Percentiles rank a stretch among this genome's conserved stretches.
phyloP scores from a whole-genome alignment of 2,329 filamentous ascomycete species.

The Neofusicoccum cordaticola region DNA sequence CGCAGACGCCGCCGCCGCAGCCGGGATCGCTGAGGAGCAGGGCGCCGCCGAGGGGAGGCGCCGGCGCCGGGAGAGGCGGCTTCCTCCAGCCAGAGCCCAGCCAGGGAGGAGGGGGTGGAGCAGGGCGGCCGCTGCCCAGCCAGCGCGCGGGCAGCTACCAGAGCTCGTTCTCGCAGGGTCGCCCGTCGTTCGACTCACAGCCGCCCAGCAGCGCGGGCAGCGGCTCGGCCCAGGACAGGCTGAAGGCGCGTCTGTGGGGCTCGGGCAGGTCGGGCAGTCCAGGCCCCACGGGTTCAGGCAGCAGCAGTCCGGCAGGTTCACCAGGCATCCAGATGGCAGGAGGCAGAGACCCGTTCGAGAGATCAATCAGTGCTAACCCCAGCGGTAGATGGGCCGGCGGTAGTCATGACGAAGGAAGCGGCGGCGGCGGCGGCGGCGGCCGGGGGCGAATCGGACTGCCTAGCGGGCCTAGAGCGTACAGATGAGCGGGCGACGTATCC shows the following conservation, averaged over 20 bases:
- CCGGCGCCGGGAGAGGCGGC: conserved; percentile 31
- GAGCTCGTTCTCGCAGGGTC: conserved; percentile 35
- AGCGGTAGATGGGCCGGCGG: conserved; percentile 9
- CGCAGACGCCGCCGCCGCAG: conserved; percentile 38
- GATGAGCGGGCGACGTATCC: not conserved
- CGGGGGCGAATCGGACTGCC: conserved; percentile 2
- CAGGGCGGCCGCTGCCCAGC: conserved; percentile 61
- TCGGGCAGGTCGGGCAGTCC: conserved; percentile 58
- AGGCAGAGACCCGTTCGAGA: conserved; percentile 29
- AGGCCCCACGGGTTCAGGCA: conserved; percentile 31
- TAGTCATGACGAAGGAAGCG: not conserved
- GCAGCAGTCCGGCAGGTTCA: conserved; percentile 16
- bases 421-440: not conserved
- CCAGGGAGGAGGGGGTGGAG: conserved; percentile 32
- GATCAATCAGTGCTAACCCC: conserved; percentile 18
- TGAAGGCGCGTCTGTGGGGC: conserved; percentile 79
- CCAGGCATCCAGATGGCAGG: conserved; percentile 1
- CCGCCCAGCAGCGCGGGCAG: conserved; percentile 39
- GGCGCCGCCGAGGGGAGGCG: conserved; percentile 44
- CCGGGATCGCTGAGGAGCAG: conserved; percentile 40
- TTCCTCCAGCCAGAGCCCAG: conserved; percentile 23
- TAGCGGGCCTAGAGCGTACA: conserved; percentile 17
- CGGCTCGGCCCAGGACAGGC: conserved; percentile 69
- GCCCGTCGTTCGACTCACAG: conserved; percentile 38
- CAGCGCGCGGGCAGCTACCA: conserved; percentile 76